Conservation (phyloP, 345 rosid genomes). For the Jatropha curcas region DNA sequence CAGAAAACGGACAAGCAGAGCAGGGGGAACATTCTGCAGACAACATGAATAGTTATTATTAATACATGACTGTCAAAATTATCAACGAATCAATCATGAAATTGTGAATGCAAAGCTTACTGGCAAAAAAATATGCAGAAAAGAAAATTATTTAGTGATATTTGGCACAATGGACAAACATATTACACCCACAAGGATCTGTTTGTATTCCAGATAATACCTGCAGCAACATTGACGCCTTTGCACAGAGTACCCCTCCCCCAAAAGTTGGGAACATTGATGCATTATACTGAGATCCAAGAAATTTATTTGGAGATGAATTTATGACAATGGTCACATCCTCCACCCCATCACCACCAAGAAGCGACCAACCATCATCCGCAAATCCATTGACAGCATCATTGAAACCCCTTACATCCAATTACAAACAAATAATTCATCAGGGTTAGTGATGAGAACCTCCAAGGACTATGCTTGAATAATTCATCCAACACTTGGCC, state of each 20-base stretch:
- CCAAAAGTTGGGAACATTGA: slow-evolving; percentile 75
- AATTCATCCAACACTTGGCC: neutral
- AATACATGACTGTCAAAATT: neutral
- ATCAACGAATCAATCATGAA: neutral
- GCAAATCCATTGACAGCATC: slow-evolving; percentile 91
- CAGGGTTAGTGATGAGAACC: too few relatives aligned
- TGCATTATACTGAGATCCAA: slow-evolving; percentile 63
- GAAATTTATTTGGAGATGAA: slow-evolving; percentile 70
- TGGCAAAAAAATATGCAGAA: neutral
- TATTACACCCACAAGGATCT: neutral
- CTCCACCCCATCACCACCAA: slow-evolving; percentile 78
- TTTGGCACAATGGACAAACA: neutral
- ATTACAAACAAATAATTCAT: neutral
- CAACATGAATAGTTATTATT: neutral
- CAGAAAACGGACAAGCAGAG: slow-evolving; percentile 79
- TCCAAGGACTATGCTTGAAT: too few relatives aligned
- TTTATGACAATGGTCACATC: slow-evolving; percentile 80
- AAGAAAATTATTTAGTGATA: neutral
- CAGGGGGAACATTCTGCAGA: slow-evolving; percentile 88
- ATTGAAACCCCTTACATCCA: slow-evolving; percentile 79
- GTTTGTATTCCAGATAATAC: slow-evolving; percentile 33
- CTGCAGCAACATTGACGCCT: slow-evolving; percentile 94
- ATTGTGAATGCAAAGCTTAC: neutral
- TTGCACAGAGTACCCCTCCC: slow-evolving; percentile 93
- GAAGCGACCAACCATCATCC: slow-evolving; percentile 93